Conservation (phyloP, 768 basidiomycete species). For the Chalciporus piperatus region DNA sequence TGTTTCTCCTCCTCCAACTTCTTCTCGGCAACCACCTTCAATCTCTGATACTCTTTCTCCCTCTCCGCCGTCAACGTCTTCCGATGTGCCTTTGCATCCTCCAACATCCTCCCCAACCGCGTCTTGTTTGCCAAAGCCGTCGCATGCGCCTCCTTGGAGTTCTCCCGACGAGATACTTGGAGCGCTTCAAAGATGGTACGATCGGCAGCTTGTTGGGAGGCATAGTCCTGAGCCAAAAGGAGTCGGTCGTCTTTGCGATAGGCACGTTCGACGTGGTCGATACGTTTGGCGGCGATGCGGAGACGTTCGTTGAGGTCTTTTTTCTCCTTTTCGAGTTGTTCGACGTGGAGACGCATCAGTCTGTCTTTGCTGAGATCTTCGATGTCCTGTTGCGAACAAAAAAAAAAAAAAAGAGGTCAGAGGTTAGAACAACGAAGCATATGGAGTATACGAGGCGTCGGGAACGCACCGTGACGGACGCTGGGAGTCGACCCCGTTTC, state of each 20-base stretch:
- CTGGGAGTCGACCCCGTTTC: constrained; percentile 70
- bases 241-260: constrained; percentile 92
- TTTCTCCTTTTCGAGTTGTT: constrained; percentile 97
- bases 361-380: constrained; percentile 82
- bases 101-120: constrained; percentile 68
- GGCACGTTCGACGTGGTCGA: constrained; percentile 94
- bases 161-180: constrained; percentile 56
- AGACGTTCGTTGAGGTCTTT: constrained; percentile 79
- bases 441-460: constrained; percentile 3
- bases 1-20: constrained; percentile 87
- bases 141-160: constrained; percentile 53
- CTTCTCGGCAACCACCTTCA: constrained; percentile 48
- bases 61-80: constrained; percentile 55
- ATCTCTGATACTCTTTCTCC: constrained; percentile 61
- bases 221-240: constrained; percentile 82
- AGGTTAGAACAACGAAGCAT: too few relatives aligned
- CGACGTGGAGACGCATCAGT: constrained; percentile 86
- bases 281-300: constrained; percentile 79
- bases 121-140: constrained; percentile 72
- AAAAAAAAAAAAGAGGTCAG: too few relatives aligned
- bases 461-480: constrained; percentile 61
- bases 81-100: constrained; percentile 59
- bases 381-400: constrained; percentile 61
- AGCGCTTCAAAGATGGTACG: constrained; percentile 61
- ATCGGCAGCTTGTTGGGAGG: constrained; percentile 78